Conservation (phyloP, 208 protist genomes). For the Leishmania lainsoni region DNA sequence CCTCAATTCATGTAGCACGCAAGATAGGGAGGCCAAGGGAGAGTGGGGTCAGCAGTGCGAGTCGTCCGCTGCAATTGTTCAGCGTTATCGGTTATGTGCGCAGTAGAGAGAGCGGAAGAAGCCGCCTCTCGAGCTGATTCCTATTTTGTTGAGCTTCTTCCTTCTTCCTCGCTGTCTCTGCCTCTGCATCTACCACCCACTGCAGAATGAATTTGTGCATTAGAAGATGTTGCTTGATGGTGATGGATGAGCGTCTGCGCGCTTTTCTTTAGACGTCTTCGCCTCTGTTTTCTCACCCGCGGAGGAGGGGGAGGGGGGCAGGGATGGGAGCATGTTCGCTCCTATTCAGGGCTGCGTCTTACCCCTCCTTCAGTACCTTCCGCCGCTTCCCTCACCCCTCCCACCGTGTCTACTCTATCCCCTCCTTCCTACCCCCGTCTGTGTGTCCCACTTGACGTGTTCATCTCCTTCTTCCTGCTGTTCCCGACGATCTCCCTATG, state of each 20-base stretch:
- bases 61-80: not conserved
- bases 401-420: not conserved
- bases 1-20: not conserved
- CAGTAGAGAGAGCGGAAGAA: not conserved
- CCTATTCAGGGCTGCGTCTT: not conserved
- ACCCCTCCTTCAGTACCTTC: not conserved
- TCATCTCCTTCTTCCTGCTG: constrained; percentile 1
- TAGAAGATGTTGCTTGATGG: not conserved
- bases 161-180: not conserved
- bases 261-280: not conserved
- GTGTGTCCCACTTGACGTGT: not conserved
- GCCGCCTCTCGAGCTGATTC: not conserved
- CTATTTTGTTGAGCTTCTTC: not conserved
- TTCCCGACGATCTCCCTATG: not conserved
- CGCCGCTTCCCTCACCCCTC: not conserved
- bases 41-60: not conserved
- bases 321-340: not conserved
- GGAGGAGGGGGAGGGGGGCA: not conserved
- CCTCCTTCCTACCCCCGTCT: not conserved
- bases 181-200: not conserved
- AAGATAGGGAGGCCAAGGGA: not conserved
- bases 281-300: not conserved
- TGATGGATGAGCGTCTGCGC: not conserved
- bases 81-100: not conserved
- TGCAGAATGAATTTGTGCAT: not conserved